phyloP scores from a whole-genome alignment of 257 asterid species.

The Nemophila menziesii region DNA sequence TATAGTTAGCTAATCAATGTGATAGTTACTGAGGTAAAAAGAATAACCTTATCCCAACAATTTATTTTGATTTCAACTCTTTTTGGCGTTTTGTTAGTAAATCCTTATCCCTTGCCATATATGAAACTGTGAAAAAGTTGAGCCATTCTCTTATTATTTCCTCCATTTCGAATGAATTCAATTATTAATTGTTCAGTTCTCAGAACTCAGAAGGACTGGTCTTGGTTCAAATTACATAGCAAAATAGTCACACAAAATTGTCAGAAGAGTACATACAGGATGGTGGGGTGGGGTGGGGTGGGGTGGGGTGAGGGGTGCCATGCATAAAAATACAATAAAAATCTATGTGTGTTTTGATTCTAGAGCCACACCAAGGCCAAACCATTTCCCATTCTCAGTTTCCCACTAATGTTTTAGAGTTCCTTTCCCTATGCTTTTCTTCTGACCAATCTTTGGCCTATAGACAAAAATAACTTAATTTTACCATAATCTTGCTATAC shows the following conservation, averaged over 20 bases:
- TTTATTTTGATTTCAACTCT: neutral
- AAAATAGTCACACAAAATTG: constrained; percentile 29
- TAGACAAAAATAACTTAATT: constrained; percentile 13
- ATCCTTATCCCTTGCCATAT: neutral
- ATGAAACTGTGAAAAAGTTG: neutral
- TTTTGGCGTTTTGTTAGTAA: neutral
- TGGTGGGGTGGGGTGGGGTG: no score
- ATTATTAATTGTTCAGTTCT: constrained; percentile 14
- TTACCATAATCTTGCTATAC: constrained; percentile 33
- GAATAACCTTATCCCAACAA: no score
- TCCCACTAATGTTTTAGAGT: constrained; percentile 11
- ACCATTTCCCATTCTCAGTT: no score
- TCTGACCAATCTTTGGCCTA: constrained; percentile 35
- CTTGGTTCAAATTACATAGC: constrained; percentile 70
- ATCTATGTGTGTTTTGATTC: constrained; percentile 5
- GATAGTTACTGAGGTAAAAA: no score
- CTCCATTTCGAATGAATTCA: constrained; percentile 2
- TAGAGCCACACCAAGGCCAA: neutral
- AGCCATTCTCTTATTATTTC: neutral
- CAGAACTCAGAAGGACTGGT: constrained; percentile 55
- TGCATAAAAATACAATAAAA: constrained; percentile 2
- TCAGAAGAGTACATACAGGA: constrained; percentile 29
- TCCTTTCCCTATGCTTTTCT: constrained; percentile 33
- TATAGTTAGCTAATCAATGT: no score
- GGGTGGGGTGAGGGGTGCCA: no score